A percentile compares a stretch with the other conserved stretches of the same genome.
Evolutionary conservation across 257 asterid genomes (phyloP).

Genomic region (Ajuga chamaepitys): DNA sequence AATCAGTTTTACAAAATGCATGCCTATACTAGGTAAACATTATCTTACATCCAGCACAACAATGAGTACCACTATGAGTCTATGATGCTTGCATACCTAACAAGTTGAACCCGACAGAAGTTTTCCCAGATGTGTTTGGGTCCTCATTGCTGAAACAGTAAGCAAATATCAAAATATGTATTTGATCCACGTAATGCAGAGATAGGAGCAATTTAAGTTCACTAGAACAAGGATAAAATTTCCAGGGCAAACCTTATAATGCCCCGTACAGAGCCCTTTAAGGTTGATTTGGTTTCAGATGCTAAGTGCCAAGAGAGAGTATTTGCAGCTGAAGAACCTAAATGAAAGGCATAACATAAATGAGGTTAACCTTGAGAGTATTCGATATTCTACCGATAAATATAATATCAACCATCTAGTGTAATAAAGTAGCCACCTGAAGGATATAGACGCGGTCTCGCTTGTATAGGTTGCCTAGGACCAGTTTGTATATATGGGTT

Average conservation of each 20-base stretch:
- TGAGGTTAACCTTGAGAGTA: not conserved
- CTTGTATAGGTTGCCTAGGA: conserved; percentile 53
- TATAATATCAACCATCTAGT: conserved; percentile 4
- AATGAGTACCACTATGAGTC: not conserved
- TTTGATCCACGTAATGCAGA: conserved; percentile 4
- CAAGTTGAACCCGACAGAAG: conserved; percentile 36
- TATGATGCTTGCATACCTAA: conserved; percentile 42
- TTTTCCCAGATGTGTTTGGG: conserved; percentile 34
- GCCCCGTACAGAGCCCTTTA: conserved; percentile 61
- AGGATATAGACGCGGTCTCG: conserved; percentile 53
- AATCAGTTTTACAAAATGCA: conserved; percentile 3
- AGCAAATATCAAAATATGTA: conserved; percentile 18
- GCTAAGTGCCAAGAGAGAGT: conserved; percentile 98
- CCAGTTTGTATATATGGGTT: conserved; percentile 64
- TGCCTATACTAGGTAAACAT: not conserved
- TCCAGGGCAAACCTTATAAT: conserved; percentile 47
- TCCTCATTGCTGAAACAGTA: conserved; percentile 48
- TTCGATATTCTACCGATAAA: not conserved
- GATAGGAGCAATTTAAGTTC: not conserved
- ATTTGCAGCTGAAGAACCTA: conserved; percentile 76
- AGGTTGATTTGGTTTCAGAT: conserved; percentile 82
- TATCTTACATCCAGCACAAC: not conserved
- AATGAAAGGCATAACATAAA: conserved; percentile 7
- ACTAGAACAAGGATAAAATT: conserved; percentile 3
- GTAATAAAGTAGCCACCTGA: conserved; percentile 46